Evolutionary conservation across 176 grass and related monocot genomes (phyloP).

Genomic region (Microstegium vimineum): DNA sequence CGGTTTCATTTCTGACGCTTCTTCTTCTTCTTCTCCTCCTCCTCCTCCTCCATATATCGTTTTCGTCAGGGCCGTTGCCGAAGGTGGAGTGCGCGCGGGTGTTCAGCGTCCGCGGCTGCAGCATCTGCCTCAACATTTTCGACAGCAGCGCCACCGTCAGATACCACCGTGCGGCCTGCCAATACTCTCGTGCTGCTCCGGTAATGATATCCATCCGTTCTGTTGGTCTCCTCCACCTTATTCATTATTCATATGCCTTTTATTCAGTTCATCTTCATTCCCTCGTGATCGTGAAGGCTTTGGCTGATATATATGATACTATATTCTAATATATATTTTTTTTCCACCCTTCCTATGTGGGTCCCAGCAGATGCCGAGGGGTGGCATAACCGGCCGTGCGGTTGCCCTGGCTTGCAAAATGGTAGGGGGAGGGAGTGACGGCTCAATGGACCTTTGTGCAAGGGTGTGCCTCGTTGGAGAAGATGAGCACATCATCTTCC

Average conservation of each 20-base stretch:
- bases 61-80: conserved; percentile 75
- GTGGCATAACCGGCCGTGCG: conserved; percentile 29
- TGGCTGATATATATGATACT: background rate
- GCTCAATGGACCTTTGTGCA: conserved; percentile 61
- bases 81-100: conserved; percentile 74
- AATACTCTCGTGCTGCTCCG: conserved; percentile 59
- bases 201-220: conserved; percentile 16
- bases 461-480: conserved; percentile 68
- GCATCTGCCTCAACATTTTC: conserved; percentile 76
- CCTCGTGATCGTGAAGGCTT: too few species aligned
- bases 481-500: conserved; percentile 75
- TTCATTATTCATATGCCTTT: too few species aligned
- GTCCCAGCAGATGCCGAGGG: conserved; percentile 57
- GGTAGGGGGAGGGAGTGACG: conserved; percentile 79
- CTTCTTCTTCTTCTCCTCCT: background rate
- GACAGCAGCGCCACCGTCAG: conserved; percentile 53
- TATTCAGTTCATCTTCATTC: too few species aligned
- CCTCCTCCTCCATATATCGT: too few species aligned
- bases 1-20: background rate
- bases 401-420: conserved; percentile 75
- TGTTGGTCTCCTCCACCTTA: too few species aligned
- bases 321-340: background rate
- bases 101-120: conserved; percentile 62
- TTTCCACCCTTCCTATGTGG: too few species aligned
- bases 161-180: conserved; percentile 62